Evolutionary conservation across 139 green algal species (phyloP).

Genomic region (Chlamydomonas sp.): DNA sequence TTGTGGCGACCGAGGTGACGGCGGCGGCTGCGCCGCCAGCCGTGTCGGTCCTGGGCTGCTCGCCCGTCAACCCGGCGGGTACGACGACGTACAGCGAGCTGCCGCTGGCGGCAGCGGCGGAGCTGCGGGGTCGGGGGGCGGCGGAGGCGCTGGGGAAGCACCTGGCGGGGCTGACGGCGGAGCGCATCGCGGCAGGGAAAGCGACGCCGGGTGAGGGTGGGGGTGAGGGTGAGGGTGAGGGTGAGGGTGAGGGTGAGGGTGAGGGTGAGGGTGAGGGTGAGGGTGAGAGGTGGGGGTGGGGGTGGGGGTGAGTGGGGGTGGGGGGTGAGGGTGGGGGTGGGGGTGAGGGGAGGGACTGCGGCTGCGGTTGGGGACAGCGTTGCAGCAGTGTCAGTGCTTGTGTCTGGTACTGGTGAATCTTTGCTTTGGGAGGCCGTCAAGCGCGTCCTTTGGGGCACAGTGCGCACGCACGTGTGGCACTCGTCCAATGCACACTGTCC

Average conservation of each 20-base stretch:
- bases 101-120: constrained; percentile 16
- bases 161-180: not conserved
- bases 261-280: not conserved
- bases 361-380: too few relatives aligned
- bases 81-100: not conserved
- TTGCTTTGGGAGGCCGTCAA: too few relatives aligned
- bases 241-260: not conserved
- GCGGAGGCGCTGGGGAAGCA: constrained; percentile 4
- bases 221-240: not conserved
- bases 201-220: constrained; percentile 16
- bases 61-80: constrained; percentile 13
- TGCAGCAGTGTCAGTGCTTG: too few relatives aligned
- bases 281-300: too few relatives aligned
- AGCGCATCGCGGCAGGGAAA: constrained; percentile 13
- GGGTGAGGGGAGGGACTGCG: not conserved
- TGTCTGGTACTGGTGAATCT: too few relatives aligned
- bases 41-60: constrained; percentile 4
- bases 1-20: not conserved
- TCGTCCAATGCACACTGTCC: too few relatives aligned
- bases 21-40: not conserved
- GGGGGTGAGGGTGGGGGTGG: not conserved
- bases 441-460: too few relatives aligned
- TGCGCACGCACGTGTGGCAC: too few relatives aligned
- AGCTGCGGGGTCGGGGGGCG: constrained; percentile 10
- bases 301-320: too few relatives aligned